Evolutionary conservation across 345 rosid species (phyloP), one percentile per base, ranked within the genome.

Genomic region (Acer yangbiense): DNA sequence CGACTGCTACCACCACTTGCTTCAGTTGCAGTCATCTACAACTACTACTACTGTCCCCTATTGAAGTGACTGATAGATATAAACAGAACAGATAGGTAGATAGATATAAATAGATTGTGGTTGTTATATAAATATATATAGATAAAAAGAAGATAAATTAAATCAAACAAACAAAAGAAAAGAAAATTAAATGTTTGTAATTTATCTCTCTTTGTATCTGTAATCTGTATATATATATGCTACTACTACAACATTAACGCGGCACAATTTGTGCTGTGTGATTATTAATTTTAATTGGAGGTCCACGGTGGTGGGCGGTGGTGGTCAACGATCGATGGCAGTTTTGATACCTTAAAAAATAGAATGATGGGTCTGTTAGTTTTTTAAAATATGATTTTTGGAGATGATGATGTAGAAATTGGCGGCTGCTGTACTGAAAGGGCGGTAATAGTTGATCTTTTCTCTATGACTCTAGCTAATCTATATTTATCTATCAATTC

Each of bases 1-100:
- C 61, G 98, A 96, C 85, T 96, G 99, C 75, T 96, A 92, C 78
- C 97, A 92, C 89, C 97, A 94, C 75, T 82, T 96, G 78, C 82
- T 91, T 68, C 97, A 94, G 88, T 84, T 94, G 67, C 99, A 96
- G 87, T 92, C 93, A 20, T 74, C 90, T 68, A 78, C 77, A 46
- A 80, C 82, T 16, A 29, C 32, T 32, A 32, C 39, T 32, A 32
- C 39, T 32, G 39, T 4, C 39, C 77, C 85, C 71, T 83, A 80
- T 63, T 83, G 79, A 80, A 68, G 55, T 68, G 78, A 73, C 71
- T 55, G 72, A 75, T 44, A 4, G 61, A 62, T 63, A 44, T 35
- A 32, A 32, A 32, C 4, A 32, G 35, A 32, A 32, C 3, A 32
- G 39, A 32, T 32, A 32, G 39, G 39, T 32, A 4, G 39, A 64